A percentile compares a stretch with the other conserved stretches of the same genome.
phyloP scores from a whole-genome alignment of 139 green algal species.

The Dunaliella primolecta region DNA sequence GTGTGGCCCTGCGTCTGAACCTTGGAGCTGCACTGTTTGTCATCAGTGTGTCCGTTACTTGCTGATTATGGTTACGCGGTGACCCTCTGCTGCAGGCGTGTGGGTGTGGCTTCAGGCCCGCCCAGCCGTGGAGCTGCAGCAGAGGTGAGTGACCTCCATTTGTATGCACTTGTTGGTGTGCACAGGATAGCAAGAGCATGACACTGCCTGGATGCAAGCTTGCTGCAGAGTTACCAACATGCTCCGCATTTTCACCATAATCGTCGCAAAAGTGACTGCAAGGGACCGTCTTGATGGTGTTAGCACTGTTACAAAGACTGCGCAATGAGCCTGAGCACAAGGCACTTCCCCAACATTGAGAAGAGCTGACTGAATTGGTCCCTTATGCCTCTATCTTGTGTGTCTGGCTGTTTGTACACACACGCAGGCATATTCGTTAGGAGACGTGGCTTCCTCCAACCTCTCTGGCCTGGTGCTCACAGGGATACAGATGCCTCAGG shows the following conservation, averaged over 20 bases:
- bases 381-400: no score
- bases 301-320: no score
- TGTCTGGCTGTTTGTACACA: neutral
- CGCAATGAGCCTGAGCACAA: no score
- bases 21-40: neutral
- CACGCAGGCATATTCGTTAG: conserved; percentile 40
- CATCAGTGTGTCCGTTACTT: conserved; percentile 23
- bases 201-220: neutral
- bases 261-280: no score
- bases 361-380: no score
- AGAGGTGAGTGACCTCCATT: conserved; percentile 26
- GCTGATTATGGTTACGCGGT: no score
- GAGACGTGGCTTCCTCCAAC: conserved; percentile 13
- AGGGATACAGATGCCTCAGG: conserved; percentile 46
- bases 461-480: conserved; percentile 64
- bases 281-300: no score
- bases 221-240: neutral
- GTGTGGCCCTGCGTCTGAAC: neutral
- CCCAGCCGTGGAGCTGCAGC: conserved; percentile 35
- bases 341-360: no score
- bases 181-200: neutral
- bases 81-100: neutral
- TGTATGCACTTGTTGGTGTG: neutral
- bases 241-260: neutral
- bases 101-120: conserved; percentile 22